Percentiles rank a stretch among this genome's conserved stretches.
Conservation (phyloP, 257 asterid genomes). For the Osmanthus fragrans region DNA sequence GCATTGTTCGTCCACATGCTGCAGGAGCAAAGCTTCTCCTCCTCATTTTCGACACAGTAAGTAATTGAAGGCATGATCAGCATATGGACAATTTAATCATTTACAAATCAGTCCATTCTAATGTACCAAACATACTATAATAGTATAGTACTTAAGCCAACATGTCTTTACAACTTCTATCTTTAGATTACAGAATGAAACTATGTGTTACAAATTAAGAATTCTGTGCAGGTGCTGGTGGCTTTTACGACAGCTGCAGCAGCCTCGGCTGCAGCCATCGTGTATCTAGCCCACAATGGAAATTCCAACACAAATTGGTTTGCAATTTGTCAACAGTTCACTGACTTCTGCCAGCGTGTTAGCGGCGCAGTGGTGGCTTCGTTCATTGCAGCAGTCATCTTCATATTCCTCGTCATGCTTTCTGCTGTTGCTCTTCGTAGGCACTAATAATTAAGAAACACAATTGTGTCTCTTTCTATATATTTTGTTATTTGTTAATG, state of each 20-base stretch:
- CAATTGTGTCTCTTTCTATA: not conserved
- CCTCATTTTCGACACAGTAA: conserved; percentile 70
- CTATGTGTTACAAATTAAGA: not conserved
- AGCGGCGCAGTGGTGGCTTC: conserved; percentile 93
- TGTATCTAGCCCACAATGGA: conserved; percentile 82
- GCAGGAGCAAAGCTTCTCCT: conserved; percentile 61
- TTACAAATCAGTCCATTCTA: no score
- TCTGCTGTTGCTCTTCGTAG: conserved; percentile 73
- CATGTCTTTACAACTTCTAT: no score
- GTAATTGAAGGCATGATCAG: not conserved
- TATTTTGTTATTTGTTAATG: not conserved
- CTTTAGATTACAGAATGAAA: no score
- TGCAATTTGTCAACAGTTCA: conserved; percentile 77
- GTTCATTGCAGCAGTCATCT: conserved; percentile 56
- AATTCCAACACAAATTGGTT: conserved; percentile 71
- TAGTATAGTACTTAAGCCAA: no score
- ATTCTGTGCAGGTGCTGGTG: conserved; percentile 47
- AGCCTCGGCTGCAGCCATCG: conserved; percentile 73
- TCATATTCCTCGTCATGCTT: conserved; percentile 57
- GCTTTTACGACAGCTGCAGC: conserved; percentile 72
- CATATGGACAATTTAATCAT: no score
- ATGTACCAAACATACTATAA: no score
- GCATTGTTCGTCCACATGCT: conserved; percentile 74
- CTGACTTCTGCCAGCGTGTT: conserved; percentile 68
- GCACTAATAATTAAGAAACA: conserved; percentile 31